Evolutionary conservation across 2,329 filamentous ascomycete genomes (phyloP).

Genomic region (Ascochyta viciae-villosae): DNA sequence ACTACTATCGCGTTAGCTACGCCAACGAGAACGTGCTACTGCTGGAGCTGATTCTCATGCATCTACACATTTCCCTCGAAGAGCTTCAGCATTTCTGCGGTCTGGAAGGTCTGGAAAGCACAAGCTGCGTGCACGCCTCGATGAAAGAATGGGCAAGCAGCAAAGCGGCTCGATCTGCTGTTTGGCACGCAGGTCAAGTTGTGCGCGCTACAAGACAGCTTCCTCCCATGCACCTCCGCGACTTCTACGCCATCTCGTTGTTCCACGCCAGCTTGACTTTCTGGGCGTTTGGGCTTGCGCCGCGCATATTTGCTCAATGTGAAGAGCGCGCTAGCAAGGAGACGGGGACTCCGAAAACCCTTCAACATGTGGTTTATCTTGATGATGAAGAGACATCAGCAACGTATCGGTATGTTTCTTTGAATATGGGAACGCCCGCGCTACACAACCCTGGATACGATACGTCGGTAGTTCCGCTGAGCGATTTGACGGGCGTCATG

Average conservation of each 20-base stretch:
- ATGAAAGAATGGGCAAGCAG: neutral
- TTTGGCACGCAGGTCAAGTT: neutral
- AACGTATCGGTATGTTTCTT: neutral
- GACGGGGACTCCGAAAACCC: neutral
- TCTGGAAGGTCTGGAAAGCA: neutral
- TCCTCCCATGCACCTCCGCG: constrained; percentile 52
- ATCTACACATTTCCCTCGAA: neutral
- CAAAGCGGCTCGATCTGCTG: neutral
- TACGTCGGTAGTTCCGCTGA: neutral
- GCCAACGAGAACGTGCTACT: neutral
- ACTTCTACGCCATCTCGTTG: constrained; percentile 69
- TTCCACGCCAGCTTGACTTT: constrained; percentile 63
- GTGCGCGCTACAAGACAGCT: constrained; percentile 50
- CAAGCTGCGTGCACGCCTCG: neutral
- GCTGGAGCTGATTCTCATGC: neutral
- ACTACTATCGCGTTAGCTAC: neutral
- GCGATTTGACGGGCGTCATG: neutral
- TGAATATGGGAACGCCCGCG: neutral
- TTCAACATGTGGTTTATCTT: neutral
- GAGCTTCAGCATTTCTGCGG: neutral
- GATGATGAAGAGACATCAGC: neutral
- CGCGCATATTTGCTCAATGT: neutral
- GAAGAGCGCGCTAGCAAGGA: neutral
- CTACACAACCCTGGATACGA: neutral
- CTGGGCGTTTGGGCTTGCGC: neutral